phyloP scores from a whole-genome alignment of 305 asterid species.

The Solanum hybrid region DNA sequence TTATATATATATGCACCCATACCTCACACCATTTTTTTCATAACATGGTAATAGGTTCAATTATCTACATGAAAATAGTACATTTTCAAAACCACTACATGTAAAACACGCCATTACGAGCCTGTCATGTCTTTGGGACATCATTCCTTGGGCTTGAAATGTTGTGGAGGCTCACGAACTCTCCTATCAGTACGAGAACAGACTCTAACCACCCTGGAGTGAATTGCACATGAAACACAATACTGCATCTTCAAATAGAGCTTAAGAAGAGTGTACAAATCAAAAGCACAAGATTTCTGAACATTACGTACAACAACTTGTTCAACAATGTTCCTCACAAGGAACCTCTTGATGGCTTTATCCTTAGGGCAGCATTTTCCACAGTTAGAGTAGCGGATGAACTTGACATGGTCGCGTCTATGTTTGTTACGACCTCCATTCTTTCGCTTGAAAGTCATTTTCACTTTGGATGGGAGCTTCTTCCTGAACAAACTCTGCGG shows the following conservation, averaged over 20 bases:
- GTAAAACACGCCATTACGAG: slow-evolving; percentile 2
- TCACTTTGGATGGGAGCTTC: not conserved
- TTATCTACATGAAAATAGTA: not conserved
- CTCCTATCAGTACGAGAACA: slow-evolving; percentile 61
- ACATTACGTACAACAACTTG: slow-evolving; percentile 84
- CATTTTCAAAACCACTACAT: not conserved
- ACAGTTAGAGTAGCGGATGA: slow-evolving; percentile 82
- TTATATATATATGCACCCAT: too few relatives aligned
- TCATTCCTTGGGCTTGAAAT: slow-evolving; percentile 96
- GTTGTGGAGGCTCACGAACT: slow-evolving; percentile 82
- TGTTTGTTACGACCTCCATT: slow-evolving; percentile 94
- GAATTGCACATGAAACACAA: slow-evolving; percentile 88
- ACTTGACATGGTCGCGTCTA: slow-evolving; percentile 67
- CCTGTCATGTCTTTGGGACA: slow-evolving; percentile 54
- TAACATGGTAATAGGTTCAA: not conserved
- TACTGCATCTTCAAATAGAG: slow-evolving; percentile 27
- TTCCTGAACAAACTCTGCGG: not conserved
- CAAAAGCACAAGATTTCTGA: slow-evolving; percentile 76
- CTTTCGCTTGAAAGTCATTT: slow-evolving; percentile 62
- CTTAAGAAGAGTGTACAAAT: slow-evolving; percentile 52
- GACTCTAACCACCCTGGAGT: slow-evolving; percentile 89
- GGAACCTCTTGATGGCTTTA: slow-evolving; percentile 70
- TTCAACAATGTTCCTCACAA: slow-evolving; percentile 73
- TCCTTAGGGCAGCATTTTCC: slow-evolving; percentile 93
- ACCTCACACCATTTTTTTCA: not conserved